These are phyloP conservation scores for Entelexis sorbosivorans DNA, from an alignment of 1,139 yeast genomes.

Conservation along the genomic window DNA sequence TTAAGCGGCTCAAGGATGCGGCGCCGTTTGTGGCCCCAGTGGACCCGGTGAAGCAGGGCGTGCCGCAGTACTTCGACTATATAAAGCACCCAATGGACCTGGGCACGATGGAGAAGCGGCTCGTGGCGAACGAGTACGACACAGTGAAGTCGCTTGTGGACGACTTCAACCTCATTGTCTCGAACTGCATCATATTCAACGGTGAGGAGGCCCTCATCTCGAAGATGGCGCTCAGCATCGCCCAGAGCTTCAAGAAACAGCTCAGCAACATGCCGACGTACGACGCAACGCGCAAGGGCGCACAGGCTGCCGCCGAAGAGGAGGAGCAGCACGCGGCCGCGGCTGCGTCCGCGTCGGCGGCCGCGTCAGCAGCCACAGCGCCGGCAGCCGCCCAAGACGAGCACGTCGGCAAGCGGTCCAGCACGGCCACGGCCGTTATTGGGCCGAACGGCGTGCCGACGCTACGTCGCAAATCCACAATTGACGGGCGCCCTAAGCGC, in stretches of 20 bases:
- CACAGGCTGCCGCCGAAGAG: constrained; percentile 9
- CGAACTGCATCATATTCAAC: constrained; percentile 71
- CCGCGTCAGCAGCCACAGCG: constrained; percentile 18
- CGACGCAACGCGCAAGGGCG: constrained; percentile 33
- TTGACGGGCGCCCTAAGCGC: constrained; percentile 74
- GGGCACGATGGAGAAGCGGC: constrained; percentile 76
- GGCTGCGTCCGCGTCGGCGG: constrained; percentile 12
- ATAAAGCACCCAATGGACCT: constrained; percentile 89
- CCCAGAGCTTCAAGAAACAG: constrained; percentile 87
- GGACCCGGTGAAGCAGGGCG: constrained; percentile 74
- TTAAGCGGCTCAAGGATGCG: constrained; percentile 85
- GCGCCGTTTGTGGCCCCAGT: constrained; percentile 84
- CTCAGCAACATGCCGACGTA: constrained; percentile 83
- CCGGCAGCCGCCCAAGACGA: constrained; percentile 13
- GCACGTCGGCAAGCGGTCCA: constrained; percentile 26
- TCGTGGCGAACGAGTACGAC: constrained; percentile 58
- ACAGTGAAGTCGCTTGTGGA: constrained; percentile 55
- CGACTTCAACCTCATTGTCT: constrained; percentile 78
- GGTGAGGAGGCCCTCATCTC: constrained; percentile 77
- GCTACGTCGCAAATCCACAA: constrained; percentile 50
- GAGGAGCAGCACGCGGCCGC: constrained; percentile 22
- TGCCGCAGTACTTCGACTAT: constrained; percentile 80
- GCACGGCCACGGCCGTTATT: constrained; percentile 16
- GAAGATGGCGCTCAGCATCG: constrained; percentile 81
- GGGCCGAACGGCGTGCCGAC: constrained; percentile 40